These are phyloP conservation scores for Triticum urartu DNA, from an alignment of 176 grass and related monocot genomes.

Conservation along the genomic window DNA sequence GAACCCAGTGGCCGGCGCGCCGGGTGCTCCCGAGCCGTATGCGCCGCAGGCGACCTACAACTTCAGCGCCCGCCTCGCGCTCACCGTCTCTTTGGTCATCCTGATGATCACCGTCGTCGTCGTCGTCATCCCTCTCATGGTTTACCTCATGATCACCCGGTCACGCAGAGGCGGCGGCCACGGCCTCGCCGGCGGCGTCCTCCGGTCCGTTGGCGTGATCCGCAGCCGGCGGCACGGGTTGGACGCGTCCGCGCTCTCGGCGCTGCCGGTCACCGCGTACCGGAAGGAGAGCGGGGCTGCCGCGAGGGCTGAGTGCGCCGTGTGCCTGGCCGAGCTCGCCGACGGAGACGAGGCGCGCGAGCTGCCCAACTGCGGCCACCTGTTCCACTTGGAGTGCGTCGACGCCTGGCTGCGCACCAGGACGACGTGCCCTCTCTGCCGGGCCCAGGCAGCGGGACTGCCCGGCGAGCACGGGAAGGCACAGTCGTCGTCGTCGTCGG, in stretches of 20 bases:
- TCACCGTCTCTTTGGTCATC: conserved; percentile 31
- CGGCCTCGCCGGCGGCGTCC: not conserved
- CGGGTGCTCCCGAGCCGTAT: not conserved
- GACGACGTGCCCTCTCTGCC: conserved; percentile 62
- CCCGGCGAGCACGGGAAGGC: not conserved
- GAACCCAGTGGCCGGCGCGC: not conserved
- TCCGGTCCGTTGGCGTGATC: conserved; percentile 15
- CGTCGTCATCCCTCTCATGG: conserved; percentile 25
- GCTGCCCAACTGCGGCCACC: conserved; percentile 48
- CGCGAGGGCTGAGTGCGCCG: conserved; percentile 27
- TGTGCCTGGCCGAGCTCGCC: conserved; percentile 61
- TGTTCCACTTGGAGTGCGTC: conserved; percentile 70
- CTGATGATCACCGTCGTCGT: conserved; percentile 27
- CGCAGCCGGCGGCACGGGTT: conserved; percentile 22
- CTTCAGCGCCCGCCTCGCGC: conserved; percentile 35
- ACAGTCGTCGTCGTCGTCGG: not conserved
- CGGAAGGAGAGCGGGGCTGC: not conserved
- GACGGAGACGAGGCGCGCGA: conserved; percentile 55
- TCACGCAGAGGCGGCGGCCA: not conserved
- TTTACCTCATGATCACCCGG: conserved; percentile 2
- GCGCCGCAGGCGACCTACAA: not conserved
- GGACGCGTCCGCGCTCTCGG: conserved; percentile 35
- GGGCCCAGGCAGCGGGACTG: conserved; percentile 27
- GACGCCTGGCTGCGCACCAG: conserved; percentile 54
- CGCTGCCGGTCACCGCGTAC: conserved; percentile 45